phyloP scores from a whole-genome alignment of 768 basidiomycete species.

The Tricholoma hemisulphureum region DNA sequence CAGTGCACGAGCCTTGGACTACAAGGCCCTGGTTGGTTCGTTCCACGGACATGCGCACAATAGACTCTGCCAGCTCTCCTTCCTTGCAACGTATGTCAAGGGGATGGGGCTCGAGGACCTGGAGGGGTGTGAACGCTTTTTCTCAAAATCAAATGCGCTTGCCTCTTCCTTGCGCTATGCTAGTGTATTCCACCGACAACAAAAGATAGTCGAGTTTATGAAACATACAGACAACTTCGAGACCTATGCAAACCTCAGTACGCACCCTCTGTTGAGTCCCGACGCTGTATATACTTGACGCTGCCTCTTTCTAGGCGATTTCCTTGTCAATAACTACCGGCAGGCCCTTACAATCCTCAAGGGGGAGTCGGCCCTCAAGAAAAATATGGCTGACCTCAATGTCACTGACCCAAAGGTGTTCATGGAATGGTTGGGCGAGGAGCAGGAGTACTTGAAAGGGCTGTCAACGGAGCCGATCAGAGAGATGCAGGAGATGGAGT shows the following conservation, averaged over 20 bases:
- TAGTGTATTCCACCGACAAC: constrained; percentile 19
- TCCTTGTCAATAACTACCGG: constrained; percentile 5
- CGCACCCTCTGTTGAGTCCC: background rate
- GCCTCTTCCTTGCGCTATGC: constrained; percentile 17
- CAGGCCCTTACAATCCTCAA: constrained; percentile 1
- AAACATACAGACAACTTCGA: constrained; percentile 1
- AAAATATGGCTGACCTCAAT: background rate
- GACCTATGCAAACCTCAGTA: constrained; percentile 7
- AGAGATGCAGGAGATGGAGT: constrained; percentile 5
- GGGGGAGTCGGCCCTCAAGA: background rate
- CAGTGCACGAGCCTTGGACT: too few species aligned
- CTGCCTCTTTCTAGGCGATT: background rate
- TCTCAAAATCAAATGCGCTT: constrained; percentile 28
- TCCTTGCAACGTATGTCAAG: too few species aligned
- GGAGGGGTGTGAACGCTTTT: too few species aligned
- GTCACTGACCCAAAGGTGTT: background rate
- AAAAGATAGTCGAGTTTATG: too few species aligned
- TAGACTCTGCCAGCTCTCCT: too few species aligned
- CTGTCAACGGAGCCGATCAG: background rate
- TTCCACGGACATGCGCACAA: too few species aligned
- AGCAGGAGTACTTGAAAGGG: background rate
- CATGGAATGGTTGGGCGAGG: constrained; percentile 2
- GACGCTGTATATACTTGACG: too few species aligned
- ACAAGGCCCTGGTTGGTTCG: too few species aligned
- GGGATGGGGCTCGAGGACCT: too few species aligned